These are phyloP conservation scores for Leavenworthia alabamica DNA, from an alignment of 345 rosid genomes.

Conservation along the genomic window DNA sequence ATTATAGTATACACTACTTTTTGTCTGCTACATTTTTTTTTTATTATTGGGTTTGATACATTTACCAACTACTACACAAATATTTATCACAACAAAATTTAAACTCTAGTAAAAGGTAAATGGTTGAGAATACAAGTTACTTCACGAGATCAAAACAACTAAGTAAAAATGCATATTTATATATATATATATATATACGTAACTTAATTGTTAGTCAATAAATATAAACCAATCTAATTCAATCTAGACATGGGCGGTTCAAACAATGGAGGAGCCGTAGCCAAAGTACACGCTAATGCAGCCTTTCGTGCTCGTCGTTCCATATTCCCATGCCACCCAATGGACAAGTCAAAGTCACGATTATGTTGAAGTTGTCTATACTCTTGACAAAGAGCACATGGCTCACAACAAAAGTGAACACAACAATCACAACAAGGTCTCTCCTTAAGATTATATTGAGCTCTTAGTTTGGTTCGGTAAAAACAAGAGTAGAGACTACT, in stretches of 20 bases:
- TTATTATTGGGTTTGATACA: conserved; percentile 2
- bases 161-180: neutral
- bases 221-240: conserved; percentile 7
- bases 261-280: conserved; percentile 32
- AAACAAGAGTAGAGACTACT: conserved; percentile 34
- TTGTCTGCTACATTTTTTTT: neutral
- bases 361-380: conserved; percentile 32
- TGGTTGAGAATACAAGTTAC: neutral
- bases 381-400: conserved; percentile 37
- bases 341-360: conserved; percentile 21
- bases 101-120: neutral
- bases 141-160: neutral
- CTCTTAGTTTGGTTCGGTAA: conserved; percentile 31
- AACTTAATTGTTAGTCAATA: neutral
- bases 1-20: neutral
- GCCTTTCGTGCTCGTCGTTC: conserved; percentile 40
- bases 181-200: neutral
- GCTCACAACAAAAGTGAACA: conserved; percentile 33
- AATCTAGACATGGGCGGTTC: conserved; percentile 41
- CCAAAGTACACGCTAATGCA: neutral
- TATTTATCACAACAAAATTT: neutral
- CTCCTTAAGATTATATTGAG: conserved; percentile 28
- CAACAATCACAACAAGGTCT: conserved; percentile 33
- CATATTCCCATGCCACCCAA: conserved; percentile 74
- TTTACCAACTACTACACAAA: neutral